Evolutionary conservation across 352 stramenopile genomes (phyloP).

Genomic region (Globisporangium middletonii): DNA sequence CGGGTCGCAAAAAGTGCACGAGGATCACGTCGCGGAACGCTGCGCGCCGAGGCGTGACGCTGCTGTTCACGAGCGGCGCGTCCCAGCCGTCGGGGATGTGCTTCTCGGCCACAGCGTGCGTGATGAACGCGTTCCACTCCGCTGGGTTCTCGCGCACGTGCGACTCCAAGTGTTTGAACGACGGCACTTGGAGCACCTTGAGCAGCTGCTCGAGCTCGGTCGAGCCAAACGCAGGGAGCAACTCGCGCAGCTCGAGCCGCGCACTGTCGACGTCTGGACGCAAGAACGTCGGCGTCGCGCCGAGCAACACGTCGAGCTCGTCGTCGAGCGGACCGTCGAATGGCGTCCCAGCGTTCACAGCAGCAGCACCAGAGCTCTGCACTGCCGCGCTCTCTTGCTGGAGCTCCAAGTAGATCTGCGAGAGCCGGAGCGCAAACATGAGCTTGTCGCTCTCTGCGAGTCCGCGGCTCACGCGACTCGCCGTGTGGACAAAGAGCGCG

Average conservation of each 20-base stretch:
- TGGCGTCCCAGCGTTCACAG: conserved; percentile 21
- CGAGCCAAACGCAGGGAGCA: conserved; percentile 53
- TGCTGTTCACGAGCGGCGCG: conserved; percentile 21
- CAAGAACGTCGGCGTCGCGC: conserved; percentile 43
- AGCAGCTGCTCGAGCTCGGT: conserved; percentile 82
- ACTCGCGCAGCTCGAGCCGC: conserved; percentile 37
- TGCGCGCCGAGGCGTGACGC: conserved; percentile 38
- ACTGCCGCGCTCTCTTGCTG: conserved; percentile 29
- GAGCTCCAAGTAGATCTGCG: conserved; percentile 88
- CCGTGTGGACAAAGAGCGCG: conserved; percentile 90
- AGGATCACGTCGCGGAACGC: conserved; percentile 82
- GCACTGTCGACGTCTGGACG: conserved; percentile 28
- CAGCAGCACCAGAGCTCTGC: conserved; percentile 18
- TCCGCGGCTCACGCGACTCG: conserved; percentile 90
- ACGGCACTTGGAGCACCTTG: conserved; percentile 64
- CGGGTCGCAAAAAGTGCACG: conserved; percentile 83
- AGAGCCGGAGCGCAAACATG: conserved; percentile 96
- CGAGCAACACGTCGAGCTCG: conserved; percentile 68
- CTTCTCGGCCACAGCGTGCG: conserved; percentile 66
- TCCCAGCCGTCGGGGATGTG: conserved; percentile 68
- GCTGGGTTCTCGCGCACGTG: conserved; percentile 56
- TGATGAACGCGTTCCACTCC: conserved; percentile 81
- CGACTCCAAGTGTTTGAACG: conserved; percentile 73
- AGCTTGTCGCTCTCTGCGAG: conserved; percentile 97
- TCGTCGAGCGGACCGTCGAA: conserved; percentile 67